Conservation (phyloP, 2,329 filamentous ascomycete species). For the Fusarium devonianum region DNA sequence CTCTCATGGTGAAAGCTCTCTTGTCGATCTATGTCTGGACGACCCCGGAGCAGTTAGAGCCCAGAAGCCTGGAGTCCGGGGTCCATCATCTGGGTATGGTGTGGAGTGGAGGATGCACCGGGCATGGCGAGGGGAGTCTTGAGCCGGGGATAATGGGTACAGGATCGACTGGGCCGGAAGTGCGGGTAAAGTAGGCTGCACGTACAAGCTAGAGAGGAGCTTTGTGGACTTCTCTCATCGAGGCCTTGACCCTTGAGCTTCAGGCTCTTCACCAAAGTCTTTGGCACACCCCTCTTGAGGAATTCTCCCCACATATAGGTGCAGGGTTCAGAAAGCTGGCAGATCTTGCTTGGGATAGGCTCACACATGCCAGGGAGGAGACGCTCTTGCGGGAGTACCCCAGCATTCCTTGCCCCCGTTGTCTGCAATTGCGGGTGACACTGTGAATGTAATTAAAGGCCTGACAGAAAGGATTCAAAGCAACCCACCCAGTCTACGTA, state of each 20-base stretch:
- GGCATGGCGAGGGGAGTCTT: constrained; percentile 24
- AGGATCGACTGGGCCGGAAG: constrained; percentile 34
- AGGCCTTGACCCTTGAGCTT: constrained; percentile 2
- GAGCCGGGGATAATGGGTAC: constrained; percentile 29
- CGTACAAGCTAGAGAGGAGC: background rate
- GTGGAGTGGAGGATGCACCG: constrained; percentile 19
- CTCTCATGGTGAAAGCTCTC: constrained; percentile 2
- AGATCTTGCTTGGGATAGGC: constrained; percentile 27
- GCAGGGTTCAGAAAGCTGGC: constrained; percentile 12
- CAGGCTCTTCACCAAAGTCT: background rate
- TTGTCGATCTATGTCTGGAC: constrained; percentile 16
- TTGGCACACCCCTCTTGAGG: background rate
- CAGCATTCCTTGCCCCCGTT: background rate
- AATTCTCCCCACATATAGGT: constrained; percentile 1
- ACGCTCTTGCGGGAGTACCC: constrained; percentile 9
- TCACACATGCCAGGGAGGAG: constrained; percentile 2
- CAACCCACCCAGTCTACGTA: too few species aligned
- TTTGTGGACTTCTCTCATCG: constrained; percentile 1
- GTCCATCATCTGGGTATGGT: constrained; percentile 9
- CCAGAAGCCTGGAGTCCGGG: background rate
- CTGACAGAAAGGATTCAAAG: constrained; percentile 10
- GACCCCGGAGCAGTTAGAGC: constrained; percentile 8
- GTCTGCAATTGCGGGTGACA: background rate
- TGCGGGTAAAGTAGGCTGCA: constrained; percentile 23
- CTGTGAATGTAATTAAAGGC: background rate